These are phyloP conservation scores for Solanum dulcamara DNA, from an alignment of 257 asterid species.

Conservation along the genomic window DNA sequence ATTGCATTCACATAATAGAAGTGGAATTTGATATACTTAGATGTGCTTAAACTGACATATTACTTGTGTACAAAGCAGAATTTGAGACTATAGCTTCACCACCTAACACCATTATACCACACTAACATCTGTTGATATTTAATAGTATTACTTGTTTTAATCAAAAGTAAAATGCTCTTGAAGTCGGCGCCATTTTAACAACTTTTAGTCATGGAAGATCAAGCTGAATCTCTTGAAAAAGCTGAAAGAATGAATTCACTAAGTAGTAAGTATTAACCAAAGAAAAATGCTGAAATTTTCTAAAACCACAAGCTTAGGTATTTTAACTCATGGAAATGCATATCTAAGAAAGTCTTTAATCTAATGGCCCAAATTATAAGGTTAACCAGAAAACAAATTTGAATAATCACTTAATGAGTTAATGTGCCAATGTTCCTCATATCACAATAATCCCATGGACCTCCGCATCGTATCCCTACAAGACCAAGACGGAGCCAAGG, in stretches of 20 bases:
- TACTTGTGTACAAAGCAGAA: background rate
- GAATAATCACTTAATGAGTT: background rate
- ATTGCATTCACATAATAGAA: background rate
- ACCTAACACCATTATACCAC: background rate
- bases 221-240: background rate
- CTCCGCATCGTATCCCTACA: background rate
- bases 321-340: background rate
- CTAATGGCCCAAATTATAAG: background rate
- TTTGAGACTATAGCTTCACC: background rate
- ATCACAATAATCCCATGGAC: background rate
- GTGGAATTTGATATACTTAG: background rate
- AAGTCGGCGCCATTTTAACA: background rate
- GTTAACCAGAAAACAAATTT: background rate
- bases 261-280: background rate
- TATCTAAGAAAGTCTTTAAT: background rate
- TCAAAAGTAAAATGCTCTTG: background rate
- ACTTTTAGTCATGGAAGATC: no score
- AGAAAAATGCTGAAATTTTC: background rate
- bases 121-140: background rate
- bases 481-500: background rate
- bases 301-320: background rate
- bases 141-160: background rate
- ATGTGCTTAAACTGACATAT: background rate
- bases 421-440: background rate
- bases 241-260: background rate